A percentile compares a stretch with the other conserved stretches of the same genome.
phyloP scores from a whole-genome alignment of 305 asterid genomes.

The Fraxinus xanthoxyloides region DNA sequence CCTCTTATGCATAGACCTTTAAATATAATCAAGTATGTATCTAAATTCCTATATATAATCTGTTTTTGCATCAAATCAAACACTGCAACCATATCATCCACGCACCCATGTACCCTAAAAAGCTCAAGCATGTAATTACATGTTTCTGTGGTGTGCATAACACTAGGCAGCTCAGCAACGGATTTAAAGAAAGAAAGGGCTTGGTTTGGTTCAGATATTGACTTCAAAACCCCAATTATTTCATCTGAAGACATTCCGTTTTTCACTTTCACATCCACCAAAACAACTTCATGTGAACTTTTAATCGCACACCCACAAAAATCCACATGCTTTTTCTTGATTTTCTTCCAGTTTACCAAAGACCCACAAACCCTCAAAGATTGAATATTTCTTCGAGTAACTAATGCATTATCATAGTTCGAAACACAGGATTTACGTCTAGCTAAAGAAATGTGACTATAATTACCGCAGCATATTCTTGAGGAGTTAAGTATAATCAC shows the following conservation, averaged over 20 bases:
- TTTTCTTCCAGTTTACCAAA: constrained; percentile 41
- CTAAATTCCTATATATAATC: constrained; percentile 70
- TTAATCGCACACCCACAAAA: constrained; percentile 43
- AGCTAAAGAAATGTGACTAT: constrained; percentile 34
- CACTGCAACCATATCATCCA: constrained; percentile 68
- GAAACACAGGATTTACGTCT: constrained; percentile 25
- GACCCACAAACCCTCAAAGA: constrained; percentile 40
- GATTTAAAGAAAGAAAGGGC: constrained; percentile 61
- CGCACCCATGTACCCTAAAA: constrained; percentile 56
- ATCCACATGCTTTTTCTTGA: constrained; percentile 32
- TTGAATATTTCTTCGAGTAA: constrained; percentile 33
- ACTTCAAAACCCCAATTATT: constrained; percentile 57
- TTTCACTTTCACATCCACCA: constrained; percentile 27
- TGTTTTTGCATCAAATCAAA: constrained; percentile 91
- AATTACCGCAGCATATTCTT: constrained; percentile 41
- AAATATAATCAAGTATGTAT: constrained; percentile 76
- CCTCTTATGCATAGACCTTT: constrained; percentile 65
- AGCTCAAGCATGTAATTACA: constrained; percentile 89
- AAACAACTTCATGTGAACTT: constrained; percentile 43
- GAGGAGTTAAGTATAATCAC: constrained; percentile 50
- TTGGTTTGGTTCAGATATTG: constrained; percentile 44
- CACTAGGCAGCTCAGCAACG: constrained; percentile 49
- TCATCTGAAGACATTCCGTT: constrained; percentile 56
- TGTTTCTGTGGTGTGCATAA: constrained; percentile 75
- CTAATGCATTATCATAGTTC: constrained; percentile 29